These are phyloP conservation scores for Hemisphaericaspora subhashii DNA, from an alignment of 1,139 yeast species.

Conservation along the genomic window DNA sequence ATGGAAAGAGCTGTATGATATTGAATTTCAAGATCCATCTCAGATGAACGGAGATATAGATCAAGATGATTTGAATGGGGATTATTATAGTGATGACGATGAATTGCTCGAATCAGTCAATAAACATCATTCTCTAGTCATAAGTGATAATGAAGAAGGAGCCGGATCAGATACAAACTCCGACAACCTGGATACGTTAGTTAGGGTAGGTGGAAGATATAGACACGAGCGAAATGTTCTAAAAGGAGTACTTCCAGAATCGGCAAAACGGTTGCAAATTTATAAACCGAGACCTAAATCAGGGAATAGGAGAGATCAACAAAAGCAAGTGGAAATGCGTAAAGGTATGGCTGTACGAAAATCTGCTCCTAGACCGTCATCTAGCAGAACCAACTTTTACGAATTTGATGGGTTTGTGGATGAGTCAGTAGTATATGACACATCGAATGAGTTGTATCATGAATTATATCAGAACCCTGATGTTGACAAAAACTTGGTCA, in stretches of 20 bases:
- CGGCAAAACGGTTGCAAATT: constrained; percentile 34
- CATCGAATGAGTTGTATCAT: constrained; percentile 11
- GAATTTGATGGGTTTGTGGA: constrained; percentile 12
- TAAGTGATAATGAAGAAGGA: constrained; percentile 12
- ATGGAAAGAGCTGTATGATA: constrained; percentile 1
- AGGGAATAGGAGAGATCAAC: constrained; percentile 1
- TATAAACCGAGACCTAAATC: constrained; percentile 18
- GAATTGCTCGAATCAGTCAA: constrained; percentile 11
- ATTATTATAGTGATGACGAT: constrained; percentile 12
- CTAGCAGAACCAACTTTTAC: background rate
- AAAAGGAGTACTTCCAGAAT: constrained; percentile 41
- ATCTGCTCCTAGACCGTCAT: background rate
- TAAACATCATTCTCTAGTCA: constrained; percentile 10
- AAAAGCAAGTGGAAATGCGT: constrained; percentile 21
- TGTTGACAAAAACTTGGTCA: background rate
- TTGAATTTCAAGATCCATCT: constrained; percentile 1
- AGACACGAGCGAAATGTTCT: constrained; percentile 31
- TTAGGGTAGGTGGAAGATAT: constrained; percentile 35
- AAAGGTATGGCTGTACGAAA: constrained; percentile 41
- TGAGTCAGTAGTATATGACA: constrained; percentile 12
- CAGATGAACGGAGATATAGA: constrained; percentile 5
- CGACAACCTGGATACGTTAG: constrained; percentile 19
- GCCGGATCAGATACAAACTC: constrained; percentile 9
- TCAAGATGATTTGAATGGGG: constrained; percentile 9
- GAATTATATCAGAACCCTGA: constrained; percentile 9